phyloP scores from a whole-genome alignment of 1,284 basidiomycete species.

The Cutaneotrichosporon cavernicola region DNA sequence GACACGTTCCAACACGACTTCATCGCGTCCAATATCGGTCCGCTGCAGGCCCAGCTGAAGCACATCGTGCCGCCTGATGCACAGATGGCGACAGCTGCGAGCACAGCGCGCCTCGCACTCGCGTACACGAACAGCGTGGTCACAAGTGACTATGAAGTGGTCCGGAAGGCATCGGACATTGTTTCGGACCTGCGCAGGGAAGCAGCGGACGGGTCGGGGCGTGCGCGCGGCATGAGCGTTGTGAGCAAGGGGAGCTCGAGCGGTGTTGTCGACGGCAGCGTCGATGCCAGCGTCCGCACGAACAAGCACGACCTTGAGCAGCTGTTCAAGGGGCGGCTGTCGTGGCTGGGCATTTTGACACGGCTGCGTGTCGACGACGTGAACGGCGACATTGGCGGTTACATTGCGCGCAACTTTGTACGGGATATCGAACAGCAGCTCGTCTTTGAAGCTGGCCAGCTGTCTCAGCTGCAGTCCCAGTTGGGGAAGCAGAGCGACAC shows the following conservation, averaged over 20 bases:
- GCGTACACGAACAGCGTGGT: constrained; percentile 33
- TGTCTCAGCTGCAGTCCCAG: constrained; percentile 60
- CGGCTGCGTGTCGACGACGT: constrained; percentile 67
- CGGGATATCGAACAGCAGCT: constrained; percentile 69
- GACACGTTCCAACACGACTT: constrained; percentile 43
- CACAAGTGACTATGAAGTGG: constrained; percentile 28
- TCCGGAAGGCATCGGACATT: constrained; percentile 23
- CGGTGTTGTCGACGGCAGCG: constrained; percentile 56
- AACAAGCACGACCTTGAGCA: constrained; percentile 59
- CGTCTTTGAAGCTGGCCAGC: constrained; percentile 66
- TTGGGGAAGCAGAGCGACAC: constrained; percentile 57
- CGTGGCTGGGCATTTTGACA: constrained; percentile 67
- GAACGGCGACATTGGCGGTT: constrained; percentile 59
- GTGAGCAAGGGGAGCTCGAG: constrained; percentile 38
- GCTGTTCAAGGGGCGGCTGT: constrained; percentile 59
- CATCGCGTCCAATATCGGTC: constrained; percentile 40
- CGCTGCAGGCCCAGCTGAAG: constrained; percentile 30
- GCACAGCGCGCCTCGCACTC: constrained; percentile 27
- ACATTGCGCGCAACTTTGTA: constrained; percentile 64
- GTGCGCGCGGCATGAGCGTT: constrained; percentile 37
- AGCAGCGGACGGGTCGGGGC: constrained; percentile 30
- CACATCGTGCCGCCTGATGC: constrained; percentile 11
- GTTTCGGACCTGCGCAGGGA: constrained; percentile 25
- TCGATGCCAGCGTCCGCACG: constrained; percentile 56
- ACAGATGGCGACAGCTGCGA: constrained; percentile 31